These are phyloP conservation scores for Xerocomellus intermedius DNA, from an alignment of 768 basidiomycete species.

Conservation along the genomic window DNA sequence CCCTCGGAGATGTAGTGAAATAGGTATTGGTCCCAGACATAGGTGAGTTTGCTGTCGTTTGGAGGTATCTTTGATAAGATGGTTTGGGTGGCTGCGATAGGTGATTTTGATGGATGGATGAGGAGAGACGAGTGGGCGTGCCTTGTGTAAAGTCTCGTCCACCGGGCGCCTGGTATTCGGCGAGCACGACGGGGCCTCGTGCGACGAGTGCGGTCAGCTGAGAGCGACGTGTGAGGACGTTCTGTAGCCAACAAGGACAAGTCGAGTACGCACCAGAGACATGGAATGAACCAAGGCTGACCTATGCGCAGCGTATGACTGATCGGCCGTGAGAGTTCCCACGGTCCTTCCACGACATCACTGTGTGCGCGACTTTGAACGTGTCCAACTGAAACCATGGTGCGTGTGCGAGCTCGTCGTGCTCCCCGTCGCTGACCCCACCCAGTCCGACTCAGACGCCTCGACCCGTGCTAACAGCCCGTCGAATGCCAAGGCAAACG, in stretches of 20 bases:
- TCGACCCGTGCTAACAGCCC: conserved; percentile 43
- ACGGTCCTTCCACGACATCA: conserved; percentile 27
- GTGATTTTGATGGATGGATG: background rate
- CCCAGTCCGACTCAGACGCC: conserved; percentile 81
- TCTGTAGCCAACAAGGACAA: background rate
- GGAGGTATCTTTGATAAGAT: conserved; percentile 96
- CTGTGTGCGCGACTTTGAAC: conserved; percentile 7
- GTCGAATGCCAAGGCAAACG: conserved; percentile 41
- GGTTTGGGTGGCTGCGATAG: conserved; percentile 66
- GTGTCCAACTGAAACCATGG: conserved; percentile 27
- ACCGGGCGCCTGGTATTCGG: conserved; percentile 73
- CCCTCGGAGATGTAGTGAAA: conserved; percentile 94
- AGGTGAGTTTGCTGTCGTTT: conserved; percentile 77
- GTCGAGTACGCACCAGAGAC: conserved; percentile 26
- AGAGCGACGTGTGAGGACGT: background rate
- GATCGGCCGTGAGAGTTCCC: conserved; percentile 19
- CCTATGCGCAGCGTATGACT: background rate
- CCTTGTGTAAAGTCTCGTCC: conserved; percentile 90
- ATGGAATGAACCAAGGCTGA: conserved; percentile 9
- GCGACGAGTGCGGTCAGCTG: conserved; percentile 87
- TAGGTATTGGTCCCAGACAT: conserved; percentile 90
- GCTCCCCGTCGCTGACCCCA: background rate
- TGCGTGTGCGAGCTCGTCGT: conserved; percentile 16
- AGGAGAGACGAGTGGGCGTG: conserved; percentile 26
- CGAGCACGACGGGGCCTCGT: conserved; percentile 74